Base-by-base conservation (phyloP, 208 protist genomes). In the Trypanosoma avium region DNA sequence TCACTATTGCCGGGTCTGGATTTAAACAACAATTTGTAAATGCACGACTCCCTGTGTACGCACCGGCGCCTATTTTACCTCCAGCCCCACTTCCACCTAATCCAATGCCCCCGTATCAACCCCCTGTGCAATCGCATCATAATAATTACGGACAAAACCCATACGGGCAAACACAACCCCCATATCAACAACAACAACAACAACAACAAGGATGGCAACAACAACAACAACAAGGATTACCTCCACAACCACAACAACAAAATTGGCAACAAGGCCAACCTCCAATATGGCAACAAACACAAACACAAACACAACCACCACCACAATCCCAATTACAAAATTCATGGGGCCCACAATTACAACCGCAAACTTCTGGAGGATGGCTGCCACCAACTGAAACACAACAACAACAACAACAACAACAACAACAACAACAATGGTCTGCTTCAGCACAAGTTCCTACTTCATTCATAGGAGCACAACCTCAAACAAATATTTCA, bases 11-110 rank as follows among this genome's bases (percentile, higher is more conserved):
- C 26, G 73, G 72, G 4, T 67, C 32, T n/a, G 70, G 75, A 4
- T 84, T 85, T 38, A 75, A 75, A 33, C 74, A 85, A 48, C 73
- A 64, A 15, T 86, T 90, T 49, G 58, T 73, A 22, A 73, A 76
- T 65, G 70, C 70, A 26, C 71, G 60, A 22, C 66, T 86, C 19
- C 81, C 81, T 12, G 62, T 72, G 24, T 88, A 90, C 67, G 43
- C 83, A 7, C 45, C 32, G 1, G 67, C 50, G 9, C 81, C 82
- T 4, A 46, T 90, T 45, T 70, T 93, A 27, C 74, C 75, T 9
- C 77, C 83, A 0, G 50, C 65, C n/a, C 75, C 82, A 29, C 61
- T 90, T 2, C 79, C 86, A 1, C 70, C 80, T 10, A 77, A 67
- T 30, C 74, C 81, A 22, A 45, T 67, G 43, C 79, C 70, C 12